These are phyloP conservation scores for Saccharomyces eubayanus DNA, from an alignment of 805 yeast species.

Conservation along the genomic window DNA sequence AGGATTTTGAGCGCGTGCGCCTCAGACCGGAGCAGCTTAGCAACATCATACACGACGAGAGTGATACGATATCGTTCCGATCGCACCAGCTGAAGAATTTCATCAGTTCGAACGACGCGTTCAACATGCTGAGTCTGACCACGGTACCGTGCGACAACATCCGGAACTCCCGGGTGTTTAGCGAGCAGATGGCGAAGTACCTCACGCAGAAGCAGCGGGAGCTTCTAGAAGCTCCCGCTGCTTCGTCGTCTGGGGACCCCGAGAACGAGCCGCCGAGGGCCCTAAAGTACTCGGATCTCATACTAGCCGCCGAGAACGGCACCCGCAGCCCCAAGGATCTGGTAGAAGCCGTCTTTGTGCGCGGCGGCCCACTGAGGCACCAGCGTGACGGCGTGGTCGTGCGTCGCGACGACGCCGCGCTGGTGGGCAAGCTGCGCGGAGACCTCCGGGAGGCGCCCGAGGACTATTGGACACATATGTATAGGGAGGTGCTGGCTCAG, in stretches of 20 bases:
- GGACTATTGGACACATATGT: slow-evolving; percentile 22
- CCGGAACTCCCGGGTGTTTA: slow-evolving; percentile 12
- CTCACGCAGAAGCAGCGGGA: slow-evolving; percentile 7
- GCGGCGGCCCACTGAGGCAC: background rate
- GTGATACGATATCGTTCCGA: slow-evolving; percentile 29
- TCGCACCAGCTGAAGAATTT: slow-evolving; percentile 20
- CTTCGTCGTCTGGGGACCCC: no score
- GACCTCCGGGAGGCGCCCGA: slow-evolving; percentile 24
- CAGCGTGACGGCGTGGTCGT: background rate
- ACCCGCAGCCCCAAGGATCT: background rate
- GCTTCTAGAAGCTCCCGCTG: background rate
- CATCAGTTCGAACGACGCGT: slow-evolving; percentile 11
- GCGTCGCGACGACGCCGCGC: background rate
- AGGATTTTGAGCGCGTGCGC: slow-evolving; percentile 16
- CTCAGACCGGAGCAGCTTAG: slow-evolving; percentile 24
- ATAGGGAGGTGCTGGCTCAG: background rate
- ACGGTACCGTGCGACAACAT: slow-evolving; percentile 18
- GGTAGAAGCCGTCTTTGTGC: background rate
- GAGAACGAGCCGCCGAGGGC: background rate
- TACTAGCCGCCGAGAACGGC: background rate
- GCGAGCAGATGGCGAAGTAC: slow-evolving; percentile 5
- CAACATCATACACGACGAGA: slow-evolving; percentile 26
- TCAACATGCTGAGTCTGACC: slow-evolving; percentile 19
- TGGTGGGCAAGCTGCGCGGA: slow-evolving; percentile 3
- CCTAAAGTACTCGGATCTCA: background rate